Percentiles rank a stretch among this genome's conserved stretches.
phyloP scores from a whole-genome alignment of 192 early-diverging fungal species.

The Lunasporangiospora selenospora region DNA sequence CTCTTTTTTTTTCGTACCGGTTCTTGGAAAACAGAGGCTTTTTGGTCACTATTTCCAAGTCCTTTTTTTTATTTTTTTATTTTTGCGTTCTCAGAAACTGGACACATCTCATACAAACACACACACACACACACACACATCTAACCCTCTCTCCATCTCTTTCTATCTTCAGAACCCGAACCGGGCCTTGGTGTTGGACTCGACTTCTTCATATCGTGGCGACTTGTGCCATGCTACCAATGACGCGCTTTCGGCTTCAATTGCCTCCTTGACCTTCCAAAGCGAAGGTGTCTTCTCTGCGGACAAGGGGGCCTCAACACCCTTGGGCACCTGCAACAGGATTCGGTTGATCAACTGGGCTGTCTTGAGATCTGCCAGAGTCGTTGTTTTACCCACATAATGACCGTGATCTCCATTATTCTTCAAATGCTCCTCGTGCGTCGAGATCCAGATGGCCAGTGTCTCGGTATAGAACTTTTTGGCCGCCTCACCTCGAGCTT shows the following conservation, averaged over 20 bases:
- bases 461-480: conserved; percentile 10
- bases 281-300: conserved; percentile 2
- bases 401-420: conserved; percentile 62
- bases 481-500: conserved; percentile 2
- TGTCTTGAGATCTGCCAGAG: conserved; percentile 50
- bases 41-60: too few relatives aligned
- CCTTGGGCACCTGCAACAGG: conserved; percentile 13
- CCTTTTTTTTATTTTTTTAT: too few relatives aligned
- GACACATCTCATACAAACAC: too few relatives aligned
- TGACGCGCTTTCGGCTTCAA: background rate
- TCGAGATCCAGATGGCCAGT: conserved; percentile 15
- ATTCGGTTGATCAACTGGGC: conserved; percentile 6
- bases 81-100: too few relatives aligned
- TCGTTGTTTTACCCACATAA: conserved; percentile 52
- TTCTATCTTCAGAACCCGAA: background rate
- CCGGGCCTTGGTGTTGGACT: conserved; percentile 7
- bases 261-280: conserved; percentile 18
- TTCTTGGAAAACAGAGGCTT: too few relatives aligned
- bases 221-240: conserved; percentile 11
- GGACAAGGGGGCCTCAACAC: conserved; percentile 4
- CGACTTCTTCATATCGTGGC: background rate
- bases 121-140: background rate
- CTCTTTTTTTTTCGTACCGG: too few relatives aligned
- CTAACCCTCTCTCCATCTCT: background rate
- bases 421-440: conserved; percentile 47